Percentiles rank a stretch among this genome's conserved stretches.
phyloP scores from a whole-genome alignment of 2,329 filamentous ascomycete species.

The Paraconiothyrium sp. region DNA sequence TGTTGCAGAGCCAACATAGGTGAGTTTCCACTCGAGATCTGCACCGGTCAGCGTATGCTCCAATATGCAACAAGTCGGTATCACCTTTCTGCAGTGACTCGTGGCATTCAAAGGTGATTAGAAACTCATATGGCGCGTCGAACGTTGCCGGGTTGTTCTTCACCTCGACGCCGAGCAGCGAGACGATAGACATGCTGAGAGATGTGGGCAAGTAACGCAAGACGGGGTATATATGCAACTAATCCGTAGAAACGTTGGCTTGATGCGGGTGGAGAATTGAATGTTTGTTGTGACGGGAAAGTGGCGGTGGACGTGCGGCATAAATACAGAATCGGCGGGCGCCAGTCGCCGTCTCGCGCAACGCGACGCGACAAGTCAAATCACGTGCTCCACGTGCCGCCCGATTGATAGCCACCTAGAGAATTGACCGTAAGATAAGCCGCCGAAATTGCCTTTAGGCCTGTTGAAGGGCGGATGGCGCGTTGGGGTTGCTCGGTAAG shows the following conservation, averaged over 20 bases:
- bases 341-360: neutral
- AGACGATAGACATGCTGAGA: slow-evolving; percentile 88
- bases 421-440: too few relatives aligned
- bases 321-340: slow-evolving; percentile 14
- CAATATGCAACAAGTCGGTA: neutral
- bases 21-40: slow-evolving; percentile 99
- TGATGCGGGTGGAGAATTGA: neutral
- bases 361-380: slow-evolving; percentile 17
- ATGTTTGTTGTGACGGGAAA: slow-evolving; percentile 11
- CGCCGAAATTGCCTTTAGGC: too few relatives aligned
- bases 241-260: neutral
- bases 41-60: slow-evolving; percentile 28
- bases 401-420: too few relatives aligned
- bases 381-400: neutral
- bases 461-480: too few relatives aligned
- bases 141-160: slow-evolving; percentile 97
- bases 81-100: slow-evolving; percentile 92
- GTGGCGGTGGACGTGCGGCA: slow-evolving; percentile 9
- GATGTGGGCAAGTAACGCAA: slow-evolving; percentile 16
- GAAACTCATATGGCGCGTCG: slow-evolving; percentile 91
- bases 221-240: slow-evolving; percentile 7
- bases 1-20: slow-evolving; percentile 97
- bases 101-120: slow-evolving; percentile 98
- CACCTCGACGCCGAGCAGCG: slow-evolving; percentile 92
- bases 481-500: too few relatives aligned